A percentile compares a stretch with the other conserved stretches of the same genome.
These are phyloP conservation scores for Neopestalotiopsis sp. DNA, from an alignment of 2,329 filamentous ascomycete species.

Conservation along the genomic window DNA sequence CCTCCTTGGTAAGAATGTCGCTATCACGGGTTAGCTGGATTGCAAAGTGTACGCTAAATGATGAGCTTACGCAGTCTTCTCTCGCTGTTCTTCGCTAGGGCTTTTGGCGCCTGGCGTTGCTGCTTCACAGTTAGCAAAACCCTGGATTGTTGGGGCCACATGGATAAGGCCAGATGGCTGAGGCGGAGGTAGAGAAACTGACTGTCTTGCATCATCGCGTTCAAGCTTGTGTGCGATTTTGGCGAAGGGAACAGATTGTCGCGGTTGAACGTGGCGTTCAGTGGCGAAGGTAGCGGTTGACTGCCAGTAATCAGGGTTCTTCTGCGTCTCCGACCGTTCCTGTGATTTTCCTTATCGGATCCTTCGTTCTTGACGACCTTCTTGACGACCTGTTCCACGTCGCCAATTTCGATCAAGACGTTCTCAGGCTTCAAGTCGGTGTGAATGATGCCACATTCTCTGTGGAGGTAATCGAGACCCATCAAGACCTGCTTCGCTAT, in stretches of 20 bases:
- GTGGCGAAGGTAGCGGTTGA: slow-evolving; percentile 91
- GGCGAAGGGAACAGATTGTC: slow-evolving; percentile 71
- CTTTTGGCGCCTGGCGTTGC: slow-evolving; percentile 54
- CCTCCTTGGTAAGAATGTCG: slow-evolving; percentile 88
- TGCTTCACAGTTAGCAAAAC: slow-evolving; percentile 34
- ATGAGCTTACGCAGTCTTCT: slow-evolving; percentile 86
- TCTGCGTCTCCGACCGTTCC: slow-evolving; percentile 87
- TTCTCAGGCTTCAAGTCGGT: slow-evolving; percentile 98
- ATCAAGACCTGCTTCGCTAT: slow-evolving; percentile 98
- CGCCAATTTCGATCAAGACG: slow-evolving; percentile 97
- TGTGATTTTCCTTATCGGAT: slow-evolving; percentile 81
- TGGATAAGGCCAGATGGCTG: no score
- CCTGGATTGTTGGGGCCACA: neutral
- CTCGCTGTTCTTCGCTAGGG: slow-evolving; percentile 76
- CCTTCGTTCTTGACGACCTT: slow-evolving; percentile 87
- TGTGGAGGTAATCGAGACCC: slow-evolving; percentile 93
- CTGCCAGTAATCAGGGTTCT: slow-evolving; percentile 96
- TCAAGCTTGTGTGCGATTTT: slow-evolving; percentile 76
- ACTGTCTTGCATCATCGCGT: slow-evolving; percentile 85
- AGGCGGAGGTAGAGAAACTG: slow-evolving; percentile 31
- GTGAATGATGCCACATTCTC: slow-evolving; percentile 98
- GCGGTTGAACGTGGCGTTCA: slow-evolving; percentile 89
- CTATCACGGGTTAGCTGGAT: slow-evolving; percentile 47
- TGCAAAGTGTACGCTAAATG: slow-evolving; percentile 22
- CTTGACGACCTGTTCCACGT: slow-evolving; percentile 98